Conservation (phyloP, 371 early-diverging fungal species). For the Rhizopus sp. region DNA sequence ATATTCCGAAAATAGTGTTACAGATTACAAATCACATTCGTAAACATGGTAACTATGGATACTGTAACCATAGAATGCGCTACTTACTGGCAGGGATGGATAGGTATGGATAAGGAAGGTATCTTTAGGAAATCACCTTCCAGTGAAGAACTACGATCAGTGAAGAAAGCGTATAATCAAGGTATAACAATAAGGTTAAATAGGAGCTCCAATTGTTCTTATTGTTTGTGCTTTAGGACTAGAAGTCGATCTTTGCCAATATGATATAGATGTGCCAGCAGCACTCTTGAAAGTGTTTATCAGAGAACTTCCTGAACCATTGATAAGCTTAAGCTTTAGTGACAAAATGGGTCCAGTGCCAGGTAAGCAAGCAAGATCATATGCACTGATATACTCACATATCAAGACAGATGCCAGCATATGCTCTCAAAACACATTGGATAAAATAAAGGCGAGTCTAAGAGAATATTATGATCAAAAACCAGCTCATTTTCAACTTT, state of each 20-base stretch:
- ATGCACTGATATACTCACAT: neutral
- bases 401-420: conserved; percentile 21
- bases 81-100: neutral
- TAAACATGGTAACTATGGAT: conserved; percentile 24
- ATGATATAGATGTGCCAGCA: conserved; percentile 82
- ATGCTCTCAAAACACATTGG: conserved; percentile 18
- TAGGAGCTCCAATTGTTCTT: neutral
- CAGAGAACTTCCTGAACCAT: conserved; percentile 78
- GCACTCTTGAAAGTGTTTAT: conserved; percentile 86
- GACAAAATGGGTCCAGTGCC: conserved; percentile 35
- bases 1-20: conserved; percentile 35
- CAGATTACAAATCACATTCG: conserved; percentile 37
- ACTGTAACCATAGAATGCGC: neutral
- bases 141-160: conserved; percentile 50
- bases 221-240: conserved; percentile 28
- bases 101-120: conserved; percentile 84
- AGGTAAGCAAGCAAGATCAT: conserved; percentile 25
- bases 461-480: conserved; percentile 18
- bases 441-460: conserved; percentile 26
- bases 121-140: conserved; percentile 87
- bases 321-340: conserved; percentile 62
- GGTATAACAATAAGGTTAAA: conserved; percentile 27
- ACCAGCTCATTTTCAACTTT: conserved; percentile 37
- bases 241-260: conserved; percentile 55
- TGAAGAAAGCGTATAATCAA: conserved; percentile 70